phyloP scores from a whole-genome alignment of 768 basidiomycete genomes.

The Saitozyma podzolica region DNA sequence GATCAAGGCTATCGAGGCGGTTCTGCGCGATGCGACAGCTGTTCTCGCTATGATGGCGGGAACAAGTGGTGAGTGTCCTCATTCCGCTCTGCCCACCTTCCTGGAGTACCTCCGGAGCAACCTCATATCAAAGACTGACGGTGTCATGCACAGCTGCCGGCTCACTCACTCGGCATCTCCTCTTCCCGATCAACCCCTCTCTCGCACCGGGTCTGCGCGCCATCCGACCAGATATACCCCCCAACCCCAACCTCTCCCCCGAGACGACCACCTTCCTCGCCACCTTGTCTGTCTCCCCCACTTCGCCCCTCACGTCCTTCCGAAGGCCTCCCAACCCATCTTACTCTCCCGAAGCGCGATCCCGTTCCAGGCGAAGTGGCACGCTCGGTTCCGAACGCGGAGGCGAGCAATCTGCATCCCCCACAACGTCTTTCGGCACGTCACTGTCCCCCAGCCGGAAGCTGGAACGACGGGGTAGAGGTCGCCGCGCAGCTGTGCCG shows the following conservation, averaged over 20 bases:
- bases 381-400: no score
- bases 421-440: not conserved
- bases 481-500: slow-evolving; percentile 25
- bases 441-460: slow-evolving; percentile 5
- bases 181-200: slow-evolving; percentile 37
- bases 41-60: slow-evolving; percentile 50
- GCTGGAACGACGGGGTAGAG: slow-evolving; percentile 2
- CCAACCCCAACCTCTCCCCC: slow-evolving; percentile 34
- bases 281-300: slow-evolving; percentile 32
- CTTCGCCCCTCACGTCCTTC: slow-evolving; percentile 17
- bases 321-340: not conserved
- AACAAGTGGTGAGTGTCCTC: slow-evolving; percentile 38
- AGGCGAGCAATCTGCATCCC: slow-evolving; percentile 3
- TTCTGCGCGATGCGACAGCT: slow-evolving; percentile 46
- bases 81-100: not conserved
- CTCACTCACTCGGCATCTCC: slow-evolving; percentile 43
- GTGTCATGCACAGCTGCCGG: slow-evolving; percentile 29
- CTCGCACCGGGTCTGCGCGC: slow-evolving; percentile 22
- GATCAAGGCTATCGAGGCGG: slow-evolving; percentile 31
- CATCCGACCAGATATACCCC: slow-evolving; percentile 5
- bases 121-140: not conserved
- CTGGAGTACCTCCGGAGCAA: not conserved
- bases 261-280: slow-evolving; percentile 33
- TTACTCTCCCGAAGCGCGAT: slow-evolving; percentile 1
- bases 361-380: not conserved